phyloP scores from a whole-genome alignment of 148 eudicot species.

The Linanthus parryae region DNA sequence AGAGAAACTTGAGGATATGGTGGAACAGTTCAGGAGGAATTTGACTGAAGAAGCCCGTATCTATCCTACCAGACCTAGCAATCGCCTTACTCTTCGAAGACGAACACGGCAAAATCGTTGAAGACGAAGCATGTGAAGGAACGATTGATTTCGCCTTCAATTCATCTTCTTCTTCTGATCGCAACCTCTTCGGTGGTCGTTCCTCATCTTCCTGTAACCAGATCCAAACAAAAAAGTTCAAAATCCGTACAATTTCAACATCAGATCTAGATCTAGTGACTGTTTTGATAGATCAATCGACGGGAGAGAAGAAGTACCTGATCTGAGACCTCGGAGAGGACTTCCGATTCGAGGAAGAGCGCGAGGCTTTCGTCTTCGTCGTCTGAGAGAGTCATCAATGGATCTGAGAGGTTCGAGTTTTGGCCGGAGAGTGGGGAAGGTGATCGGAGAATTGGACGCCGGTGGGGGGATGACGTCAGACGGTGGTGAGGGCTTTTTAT shows the following conservation, averaged over 20 bases:
- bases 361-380: conserved; percentile 85
- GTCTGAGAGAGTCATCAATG: conserved; percentile 54
- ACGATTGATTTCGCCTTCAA: conserved; percentile 11
- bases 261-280: too few species aligned
- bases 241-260: too few species aligned
- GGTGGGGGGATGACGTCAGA: too few species aligned
- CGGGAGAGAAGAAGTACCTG: conserved; percentile 30
- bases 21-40: conserved; percentile 82
- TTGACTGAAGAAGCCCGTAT: conserved; percentile 59
- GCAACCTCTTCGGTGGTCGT: conserved; percentile 46
- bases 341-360: conserved; percentile 81
- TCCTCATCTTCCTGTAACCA: conserved; percentile 36
- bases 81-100: conserved; percentile 12
- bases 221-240: neutral
- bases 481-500: too few species aligned
- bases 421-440: too few species aligned
- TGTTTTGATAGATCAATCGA: neutral
- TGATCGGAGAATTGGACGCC: too few species aligned
- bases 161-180: conserved; percentile 27
- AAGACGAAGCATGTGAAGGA: too few species aligned
- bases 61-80: conserved; percentile 29
- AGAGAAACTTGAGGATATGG: conserved; percentile 83
- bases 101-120: too few species aligned
- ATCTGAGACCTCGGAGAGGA: conserved; percentile 69
- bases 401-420: too few species aligned